Evolutionary conservation across 2,329 filamentous ascomycete species (phyloP), one percentile per base, ranked within the genome.

Genomic region (Hirsutella minnesotensis): DNA sequence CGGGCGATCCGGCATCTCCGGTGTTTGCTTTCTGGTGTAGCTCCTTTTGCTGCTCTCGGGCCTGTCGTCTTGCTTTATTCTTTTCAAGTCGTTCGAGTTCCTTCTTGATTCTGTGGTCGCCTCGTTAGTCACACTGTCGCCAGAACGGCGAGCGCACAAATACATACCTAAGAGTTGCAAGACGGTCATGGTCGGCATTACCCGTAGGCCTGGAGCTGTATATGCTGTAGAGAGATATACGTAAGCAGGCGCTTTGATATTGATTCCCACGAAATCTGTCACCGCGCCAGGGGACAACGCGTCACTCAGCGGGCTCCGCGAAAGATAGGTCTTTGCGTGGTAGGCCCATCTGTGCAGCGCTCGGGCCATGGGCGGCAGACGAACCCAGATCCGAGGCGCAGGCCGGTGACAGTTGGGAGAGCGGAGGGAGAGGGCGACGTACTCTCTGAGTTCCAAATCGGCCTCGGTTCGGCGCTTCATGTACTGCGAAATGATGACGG

Each of bases 61-160:
- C 86, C 56, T 90, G 81, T 49, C 89, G 79, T 50, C 90, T 83
- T 50, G 94, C 89, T 52, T 87, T 87, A 68, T 96, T 98, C 56
- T 89, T 85, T 56, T 92, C 77, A 27, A 98, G 77, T 50, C 92
- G 83, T 41, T 79, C 79, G 42, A 94, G 75, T 61, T 96, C 90
- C 51, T 63, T 67, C 58, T 59, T 66, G 55, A 62, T 69, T 63
- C 58, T 65, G 39, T 10, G 10, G 2, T 10, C 2, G 15, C 31
- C 1, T 4, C 15, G 40, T 41, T 9, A 38, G 40, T 10, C n/a
- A n/a, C n/a, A n/a, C n/a, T n/a, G n/a, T 31, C n/a, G 29, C 29
- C 29, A 31, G 29, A 10, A 18, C 3, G 9, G 22, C 8, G 12
- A 9, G 19, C 19, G 9, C 15, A 3, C 36, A 50, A 21, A 12